Percentiles rank a stretch among this genome's conserved stretches.
Conservation (phyloP, 163 green algal genomes). For the Coccomyxa subellipsoidea region DNA sequence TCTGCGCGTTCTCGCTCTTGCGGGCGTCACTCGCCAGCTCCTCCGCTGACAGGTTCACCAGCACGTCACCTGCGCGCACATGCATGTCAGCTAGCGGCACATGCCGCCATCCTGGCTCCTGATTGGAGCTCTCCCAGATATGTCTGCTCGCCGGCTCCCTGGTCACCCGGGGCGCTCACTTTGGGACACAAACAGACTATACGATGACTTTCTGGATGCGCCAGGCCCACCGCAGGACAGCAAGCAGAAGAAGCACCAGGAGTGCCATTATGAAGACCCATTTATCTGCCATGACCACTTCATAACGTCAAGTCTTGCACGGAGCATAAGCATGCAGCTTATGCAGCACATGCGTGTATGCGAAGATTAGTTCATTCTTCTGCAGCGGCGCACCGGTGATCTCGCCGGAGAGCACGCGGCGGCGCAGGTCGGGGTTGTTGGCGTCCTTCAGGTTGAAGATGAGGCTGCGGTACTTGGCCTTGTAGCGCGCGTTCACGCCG, state of each 20-base stretch:
- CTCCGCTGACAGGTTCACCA: conserved; percentile 75
- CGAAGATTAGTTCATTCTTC: not conserved
- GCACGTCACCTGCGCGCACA: conserved; percentile 16
- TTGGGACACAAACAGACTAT: no score
- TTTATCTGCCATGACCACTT: no score
- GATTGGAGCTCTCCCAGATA: no score
- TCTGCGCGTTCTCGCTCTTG: conserved; percentile 69
- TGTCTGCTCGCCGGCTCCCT: no score
- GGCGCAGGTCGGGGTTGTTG: conserved; percentile 86
- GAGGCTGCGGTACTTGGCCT: conserved; percentile 81
- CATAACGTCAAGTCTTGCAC: no score
- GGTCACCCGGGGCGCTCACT: no score
- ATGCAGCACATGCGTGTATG: no score
- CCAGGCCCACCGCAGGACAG: no score
- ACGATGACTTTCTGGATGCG: no score
- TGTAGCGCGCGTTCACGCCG: conserved; percentile 74
- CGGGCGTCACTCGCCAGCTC: conserved; percentile 79
- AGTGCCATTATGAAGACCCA: no score
- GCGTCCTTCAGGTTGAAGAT: conserved; percentile 93
- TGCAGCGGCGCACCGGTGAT: conserved; percentile 29
- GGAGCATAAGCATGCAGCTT: no score
- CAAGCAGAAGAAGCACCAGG: no score
- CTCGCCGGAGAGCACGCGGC: conserved; percentile 60
- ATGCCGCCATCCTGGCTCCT: not conserved
- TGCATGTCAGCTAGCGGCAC: not conserved